These are phyloP conservation scores for Athelia psychrophila DNA, from an alignment of 1,284 basidiomycete species.

Conservation along the genomic window DNA sequence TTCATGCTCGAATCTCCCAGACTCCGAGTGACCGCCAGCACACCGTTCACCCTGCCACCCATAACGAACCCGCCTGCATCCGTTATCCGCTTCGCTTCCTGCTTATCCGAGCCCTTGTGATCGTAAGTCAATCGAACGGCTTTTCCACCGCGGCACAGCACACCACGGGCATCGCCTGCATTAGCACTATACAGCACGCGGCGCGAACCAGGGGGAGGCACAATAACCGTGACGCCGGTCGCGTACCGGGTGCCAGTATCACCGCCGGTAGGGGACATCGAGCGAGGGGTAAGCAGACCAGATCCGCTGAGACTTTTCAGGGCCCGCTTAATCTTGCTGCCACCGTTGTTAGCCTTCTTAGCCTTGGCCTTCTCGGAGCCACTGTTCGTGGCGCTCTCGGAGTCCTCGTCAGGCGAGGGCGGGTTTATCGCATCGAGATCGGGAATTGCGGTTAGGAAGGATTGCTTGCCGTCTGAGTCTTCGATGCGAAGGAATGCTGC, in stretches of 20 bases:
- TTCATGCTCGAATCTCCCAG: conserved; percentile 99
- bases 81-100: conserved; percentile 96
- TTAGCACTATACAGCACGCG: conserved; percentile 96
- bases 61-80: conserved; percentile 99
- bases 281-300: conserved; percentile 30
- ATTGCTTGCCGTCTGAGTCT: conserved; percentile 66
- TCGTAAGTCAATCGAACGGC: conserved; percentile 97
- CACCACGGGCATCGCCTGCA: conserved; percentile 90
- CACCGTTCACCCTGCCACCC: conserved; percentile 97
- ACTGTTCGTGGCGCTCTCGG: conserved; percentile 31
- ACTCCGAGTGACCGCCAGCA: conserved; percentile 94
- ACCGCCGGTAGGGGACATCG: conserved; percentile 33
- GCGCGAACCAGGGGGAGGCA: conserved; percentile 50
- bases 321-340: conserved; percentile 55
- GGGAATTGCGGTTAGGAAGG: conserved; percentile 44
- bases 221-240: conserved; percentile 28
- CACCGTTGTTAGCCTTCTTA: conserved; percentile 40
- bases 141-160: conserved; percentile 85
- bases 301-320: conserved; percentile 48
- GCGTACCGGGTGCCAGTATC: conserved; percentile 23
- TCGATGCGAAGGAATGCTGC: conserved; percentile 97
- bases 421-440: conserved; percentile 27
- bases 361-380: conserved; percentile 34
- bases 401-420: conserved; percentile 30
- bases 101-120: conserved; percentile 96